Evolutionary conservation across 2,329 filamentous ascomycete genomes (phyloP).

Genomic region (Torrubiellomyces zombiae): DNA sequence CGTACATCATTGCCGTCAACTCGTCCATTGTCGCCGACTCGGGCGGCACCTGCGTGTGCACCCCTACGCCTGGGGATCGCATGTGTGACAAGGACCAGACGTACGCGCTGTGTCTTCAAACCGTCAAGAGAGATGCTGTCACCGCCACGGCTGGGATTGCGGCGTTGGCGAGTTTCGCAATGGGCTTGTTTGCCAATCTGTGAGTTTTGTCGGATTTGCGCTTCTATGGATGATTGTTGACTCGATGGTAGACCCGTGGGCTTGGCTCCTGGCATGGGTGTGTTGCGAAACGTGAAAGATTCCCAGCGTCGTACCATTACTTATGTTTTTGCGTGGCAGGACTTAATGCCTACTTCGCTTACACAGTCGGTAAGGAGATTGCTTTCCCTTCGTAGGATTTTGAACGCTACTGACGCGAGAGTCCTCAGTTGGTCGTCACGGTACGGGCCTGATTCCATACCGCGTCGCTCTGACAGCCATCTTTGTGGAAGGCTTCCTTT

Average conservation of each 20-base stretch:
- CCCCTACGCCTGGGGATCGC: conserved; percentile 29
- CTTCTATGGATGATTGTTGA: conserved; percentile 1
- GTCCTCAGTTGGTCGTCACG: conserved; percentile 50
- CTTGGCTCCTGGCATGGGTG: conserved; percentile 27
- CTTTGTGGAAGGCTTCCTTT: conserved; percentile 77
- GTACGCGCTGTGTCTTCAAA: conserved; percentile 46
- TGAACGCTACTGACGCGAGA: conserved; percentile 4
- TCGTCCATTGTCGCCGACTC: conserved; percentile 40
- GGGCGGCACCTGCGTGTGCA: conserved; percentile 64
- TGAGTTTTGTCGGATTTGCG: conserved; percentile 13
- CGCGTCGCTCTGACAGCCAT: conserved; percentile 66
- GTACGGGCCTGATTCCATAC: conserved; percentile 57
- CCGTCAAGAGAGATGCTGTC: conserved; percentile 60
- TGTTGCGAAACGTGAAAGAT: no score
- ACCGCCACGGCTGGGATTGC: conserved; percentile 75
- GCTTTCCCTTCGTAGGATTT: conserved; percentile 5
- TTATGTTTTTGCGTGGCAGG: conserved; percentile 18
- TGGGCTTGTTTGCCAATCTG: conserved; percentile 72
- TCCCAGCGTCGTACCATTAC: no score
- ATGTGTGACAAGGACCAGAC: conserved; percentile 35
- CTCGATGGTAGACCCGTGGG: conserved; percentile 15
- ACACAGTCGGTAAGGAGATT: conserved; percentile 29
- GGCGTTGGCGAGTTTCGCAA: conserved; percentile 62
- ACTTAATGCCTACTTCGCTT: conserved; percentile 76
- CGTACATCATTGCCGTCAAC: conserved; percentile 38